Conservation (phyloP, 306 rosid species). For the Dalbergia cochinchinensis region DNA sequence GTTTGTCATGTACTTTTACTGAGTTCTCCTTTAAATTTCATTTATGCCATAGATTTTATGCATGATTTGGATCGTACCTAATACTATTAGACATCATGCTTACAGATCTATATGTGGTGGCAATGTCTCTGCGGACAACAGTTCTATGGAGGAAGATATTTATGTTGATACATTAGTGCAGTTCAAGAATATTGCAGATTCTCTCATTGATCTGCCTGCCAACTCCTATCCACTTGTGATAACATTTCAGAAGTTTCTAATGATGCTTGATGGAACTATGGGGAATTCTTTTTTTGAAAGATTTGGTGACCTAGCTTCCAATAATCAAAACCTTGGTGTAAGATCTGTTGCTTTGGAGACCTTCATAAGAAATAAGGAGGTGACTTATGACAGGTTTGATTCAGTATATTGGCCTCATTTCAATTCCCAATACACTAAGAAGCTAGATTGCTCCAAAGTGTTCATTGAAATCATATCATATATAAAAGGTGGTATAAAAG, state of each 20-base stretch:
- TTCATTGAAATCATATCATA: conserved; percentile 78
- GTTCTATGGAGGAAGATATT: conserved; percentile 51
- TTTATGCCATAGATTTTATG: neutral
- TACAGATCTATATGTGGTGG: conserved; percentile 60
- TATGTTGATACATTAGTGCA: conserved; percentile 62
- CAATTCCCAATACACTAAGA: conserved; percentile 61
- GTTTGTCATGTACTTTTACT: neutral
- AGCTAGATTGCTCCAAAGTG: conserved; percentile 68
- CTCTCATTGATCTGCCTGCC: conserved; percentile 62
- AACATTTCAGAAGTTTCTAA: conserved; percentile 76
- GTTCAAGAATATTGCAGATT: conserved; percentile 64
- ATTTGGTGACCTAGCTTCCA: conserved; percentile 49
- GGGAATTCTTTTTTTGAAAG: conserved; percentile 76
- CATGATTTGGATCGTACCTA: neutral
- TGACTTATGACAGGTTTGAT: conserved; percentile 70
- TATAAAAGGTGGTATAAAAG: conserved; percentile 69
- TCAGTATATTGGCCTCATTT: conserved; percentile 78
- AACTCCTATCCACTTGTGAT: conserved; percentile 76
- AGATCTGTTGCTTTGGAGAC: conserved; percentile 64
- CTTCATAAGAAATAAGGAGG: conserved; percentile 68
- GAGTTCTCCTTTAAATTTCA: neutral
- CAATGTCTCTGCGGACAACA: conserved; percentile 29
- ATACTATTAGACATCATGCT: neutral
- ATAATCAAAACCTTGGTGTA: conserved; percentile 40
- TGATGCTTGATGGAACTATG: conserved; percentile 88